These are phyloP conservation scores for Cutaneotrichosporon cutaneum DNA, from an alignment of 1,284 basidiomycete species.

Conservation along the genomic window DNA sequence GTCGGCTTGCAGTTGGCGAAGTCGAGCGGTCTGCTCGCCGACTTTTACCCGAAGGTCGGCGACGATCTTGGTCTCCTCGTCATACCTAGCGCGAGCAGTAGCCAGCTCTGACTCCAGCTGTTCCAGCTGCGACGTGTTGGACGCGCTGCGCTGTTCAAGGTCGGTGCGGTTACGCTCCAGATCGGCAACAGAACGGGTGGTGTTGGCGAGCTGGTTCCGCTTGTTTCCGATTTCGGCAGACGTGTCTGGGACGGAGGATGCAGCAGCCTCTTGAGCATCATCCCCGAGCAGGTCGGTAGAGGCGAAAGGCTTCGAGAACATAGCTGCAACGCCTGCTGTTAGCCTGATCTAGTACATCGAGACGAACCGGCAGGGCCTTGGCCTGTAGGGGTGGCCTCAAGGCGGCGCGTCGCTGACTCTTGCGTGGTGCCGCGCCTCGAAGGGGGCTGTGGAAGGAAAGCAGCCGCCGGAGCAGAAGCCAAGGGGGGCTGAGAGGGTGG, in stretches of 20 bases:
- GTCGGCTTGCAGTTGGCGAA: conserved; percentile 73
- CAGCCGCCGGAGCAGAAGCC: conserved; percentile 14
- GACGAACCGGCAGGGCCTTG: background rate
- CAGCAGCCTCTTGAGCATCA: conserved; percentile 29
- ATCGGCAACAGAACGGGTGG: conserved; percentile 56
- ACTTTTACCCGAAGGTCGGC: conserved; percentile 70
- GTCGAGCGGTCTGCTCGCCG: conserved; percentile 68
- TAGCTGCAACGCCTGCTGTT: background rate
- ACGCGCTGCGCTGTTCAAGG: conserved; percentile 54
- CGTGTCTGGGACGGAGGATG: conserved; percentile 47
- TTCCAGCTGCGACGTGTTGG: conserved; percentile 62
- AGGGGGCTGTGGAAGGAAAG: conserved; percentile 34
- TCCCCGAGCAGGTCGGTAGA: conserved; percentile 46
- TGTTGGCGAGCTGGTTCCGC: conserved; percentile 80
- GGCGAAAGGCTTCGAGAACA: background rate
- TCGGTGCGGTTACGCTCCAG: conserved; percentile 45
- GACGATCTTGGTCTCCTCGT: conserved; percentile 76
- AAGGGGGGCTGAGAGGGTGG: conserved; percentile 8
- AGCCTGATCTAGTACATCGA: background rate
- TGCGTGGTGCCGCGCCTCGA: conserved; percentile 18
- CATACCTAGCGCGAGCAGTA: conserved; percentile 65
- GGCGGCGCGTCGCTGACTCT: background rate
- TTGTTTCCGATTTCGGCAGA: conserved; percentile 75
- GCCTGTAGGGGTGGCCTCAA: background rate
- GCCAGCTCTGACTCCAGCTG: conserved; percentile 53